Conservation (phyloP, 441 rosid species). For the Erysimum pusillum region DNA sequence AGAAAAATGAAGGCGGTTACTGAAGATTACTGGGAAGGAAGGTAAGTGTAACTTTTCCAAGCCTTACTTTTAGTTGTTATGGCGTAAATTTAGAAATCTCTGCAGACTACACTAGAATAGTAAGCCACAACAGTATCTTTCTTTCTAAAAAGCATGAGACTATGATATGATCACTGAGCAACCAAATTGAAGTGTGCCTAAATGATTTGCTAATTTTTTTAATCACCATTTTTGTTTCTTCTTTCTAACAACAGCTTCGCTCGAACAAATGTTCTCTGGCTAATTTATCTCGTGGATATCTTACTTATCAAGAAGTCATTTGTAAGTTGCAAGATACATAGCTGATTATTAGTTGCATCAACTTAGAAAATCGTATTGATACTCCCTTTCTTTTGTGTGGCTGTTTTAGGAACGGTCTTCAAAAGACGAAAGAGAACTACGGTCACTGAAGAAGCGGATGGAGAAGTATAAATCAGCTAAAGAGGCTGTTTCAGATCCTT, state of each 20-base stretch:
- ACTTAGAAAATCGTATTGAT: constrained; percentile 13
- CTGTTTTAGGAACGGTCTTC: constrained; percentile 66
- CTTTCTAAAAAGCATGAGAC: constrained; percentile 14
- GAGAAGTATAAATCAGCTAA: constrained; percentile 75
- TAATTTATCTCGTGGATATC: constrained; percentile 84
- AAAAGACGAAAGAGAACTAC: constrained; percentile 70
- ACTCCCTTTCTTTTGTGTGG: not conserved
- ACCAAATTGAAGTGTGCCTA: constrained; percentile 4
- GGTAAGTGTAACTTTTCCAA: constrained; percentile 53
- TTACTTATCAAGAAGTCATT: constrained; percentile 86
- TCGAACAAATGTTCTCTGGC: constrained; percentile 92
- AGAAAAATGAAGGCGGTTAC: constrained; percentile 85
- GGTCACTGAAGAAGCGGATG: constrained; percentile 78
- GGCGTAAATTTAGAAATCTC: not conserved
- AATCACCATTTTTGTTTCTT: constrained; percentile 20
- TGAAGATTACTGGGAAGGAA: constrained; percentile 90
- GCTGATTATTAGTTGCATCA: constrained; percentile 11
- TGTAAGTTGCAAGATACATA: constrained; percentile 59
- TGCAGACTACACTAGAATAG: constrained; percentile 8
- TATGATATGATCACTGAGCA: not conserved
- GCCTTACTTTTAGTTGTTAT: not conserved
- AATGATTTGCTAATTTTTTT: constrained; percentile 6
- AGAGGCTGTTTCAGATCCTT: constrained; percentile 76
- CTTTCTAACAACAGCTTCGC: constrained; percentile 69
- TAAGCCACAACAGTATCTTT: not conserved